These are phyloP conservation scores for Sisymbrium irio DNA, from an alignment of 345 rosid genomes.

Conservation along the genomic window DNA sequence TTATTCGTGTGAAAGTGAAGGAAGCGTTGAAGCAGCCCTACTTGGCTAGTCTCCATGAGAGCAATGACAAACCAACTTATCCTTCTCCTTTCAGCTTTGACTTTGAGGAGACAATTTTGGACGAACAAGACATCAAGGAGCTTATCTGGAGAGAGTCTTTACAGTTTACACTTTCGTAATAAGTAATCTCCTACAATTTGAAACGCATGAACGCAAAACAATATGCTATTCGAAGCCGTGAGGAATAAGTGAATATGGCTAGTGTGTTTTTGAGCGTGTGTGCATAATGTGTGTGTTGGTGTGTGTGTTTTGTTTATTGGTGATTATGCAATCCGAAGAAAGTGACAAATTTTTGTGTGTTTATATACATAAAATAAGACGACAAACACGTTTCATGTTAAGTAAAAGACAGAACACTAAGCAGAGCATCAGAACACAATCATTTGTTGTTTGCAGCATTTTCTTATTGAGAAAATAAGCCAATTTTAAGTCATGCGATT, in stretches of 20 bases:
- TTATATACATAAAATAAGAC: not conserved
- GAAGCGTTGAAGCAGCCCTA: slow-evolving; percentile 78
- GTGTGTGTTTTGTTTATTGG: not conserved
- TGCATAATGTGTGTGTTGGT: too few species aligned
- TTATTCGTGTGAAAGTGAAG: slow-evolving; percentile 44
- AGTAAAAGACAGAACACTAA: not conserved
- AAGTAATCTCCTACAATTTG: slow-evolving; percentile 29
- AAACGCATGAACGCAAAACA: not conserved
- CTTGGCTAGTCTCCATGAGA: slow-evolving; percentile 83
- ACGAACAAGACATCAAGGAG: slow-evolving; percentile 78
- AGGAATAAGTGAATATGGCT: not conserved
- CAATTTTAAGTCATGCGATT: not conserved
- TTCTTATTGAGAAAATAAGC: not conserved
- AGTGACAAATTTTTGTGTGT: not conserved
- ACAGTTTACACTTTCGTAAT: slow-evolving; percentile 52
- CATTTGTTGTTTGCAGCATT: too few species aligned
- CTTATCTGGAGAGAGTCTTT: slow-evolving; percentile 70
- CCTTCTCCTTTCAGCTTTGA: slow-evolving; percentile 62
- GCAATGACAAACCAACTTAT: slow-evolving; percentile 85
- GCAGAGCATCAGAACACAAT: too few species aligned
- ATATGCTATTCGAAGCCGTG: not conserved
- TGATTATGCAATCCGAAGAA: not conserved
- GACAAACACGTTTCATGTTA: not conserved
- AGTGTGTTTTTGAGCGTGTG: slow-evolving; percentile 2
- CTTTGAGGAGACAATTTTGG: slow-evolving; percentile 64